Conservation (phyloP, 257 asterid species). For the Solanum rostratum region DNA sequence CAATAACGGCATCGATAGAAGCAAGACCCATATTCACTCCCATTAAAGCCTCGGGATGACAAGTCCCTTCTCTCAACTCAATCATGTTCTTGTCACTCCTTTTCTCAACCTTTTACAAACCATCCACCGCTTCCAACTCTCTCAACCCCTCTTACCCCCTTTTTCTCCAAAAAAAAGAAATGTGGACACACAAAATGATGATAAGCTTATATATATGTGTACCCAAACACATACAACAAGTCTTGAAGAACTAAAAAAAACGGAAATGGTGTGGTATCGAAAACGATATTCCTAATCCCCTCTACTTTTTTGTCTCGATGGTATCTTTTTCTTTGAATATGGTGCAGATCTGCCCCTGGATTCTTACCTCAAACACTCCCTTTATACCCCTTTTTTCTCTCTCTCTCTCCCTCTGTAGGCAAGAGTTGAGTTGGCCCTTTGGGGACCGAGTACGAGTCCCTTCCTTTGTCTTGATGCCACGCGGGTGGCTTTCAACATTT, state of each 20-base stretch:
- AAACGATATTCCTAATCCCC: not conserved
- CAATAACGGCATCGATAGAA: slow-evolving; percentile 53
- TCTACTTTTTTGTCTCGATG: not conserved
- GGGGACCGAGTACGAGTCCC: not conserved
- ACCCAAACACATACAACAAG: not conserved
- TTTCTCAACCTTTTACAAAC: not conserved
- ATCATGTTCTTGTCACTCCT: slow-evolving; percentile 20
- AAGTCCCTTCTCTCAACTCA: slow-evolving; percentile 44
- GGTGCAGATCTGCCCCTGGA: not conserved
- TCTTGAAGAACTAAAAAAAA: not conserved
- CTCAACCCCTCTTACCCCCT: not conserved
- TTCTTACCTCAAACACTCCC: not conserved
- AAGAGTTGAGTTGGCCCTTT: not conserved
- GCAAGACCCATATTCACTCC: slow-evolving; percentile 62
- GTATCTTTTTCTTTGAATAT: not conserved
- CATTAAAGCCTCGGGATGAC: slow-evolving; percentile 50
- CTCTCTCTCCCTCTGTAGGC: not conserved
- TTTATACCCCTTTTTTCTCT: not conserved
- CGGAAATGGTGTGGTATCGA: not conserved
- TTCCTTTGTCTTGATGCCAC: slow-evolving; percentile 6
- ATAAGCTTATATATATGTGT: not conserved
- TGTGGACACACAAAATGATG: not conserved
- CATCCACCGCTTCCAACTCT: slow-evolving; percentile 5
- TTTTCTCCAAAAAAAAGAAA: not conserved
- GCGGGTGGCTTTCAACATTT: slow-evolving; percentile 5